Percentiles rank a stretch among this genome's conserved stretches.
phyloP scores from a whole-genome alignment of 2,329 filamentous ascomycete species.

The Xylaria arbuscula region DNA sequence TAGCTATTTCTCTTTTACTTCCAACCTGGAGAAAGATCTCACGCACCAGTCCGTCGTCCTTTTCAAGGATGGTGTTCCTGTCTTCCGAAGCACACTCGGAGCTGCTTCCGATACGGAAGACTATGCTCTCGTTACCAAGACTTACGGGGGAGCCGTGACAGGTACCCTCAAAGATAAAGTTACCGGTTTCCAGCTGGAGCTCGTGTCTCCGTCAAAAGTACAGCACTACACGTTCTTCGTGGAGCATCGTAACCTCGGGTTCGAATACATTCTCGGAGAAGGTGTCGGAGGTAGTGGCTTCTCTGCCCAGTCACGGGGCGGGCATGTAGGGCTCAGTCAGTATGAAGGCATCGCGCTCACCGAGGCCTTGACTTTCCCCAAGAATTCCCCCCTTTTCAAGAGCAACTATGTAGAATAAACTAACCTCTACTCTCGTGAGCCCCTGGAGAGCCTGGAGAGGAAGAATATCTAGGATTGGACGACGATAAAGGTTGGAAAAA shows the following conservation, averaged over 20 bases:
- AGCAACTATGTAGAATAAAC: conserved; percentile 37
- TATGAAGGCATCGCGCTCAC: conserved; percentile 33
- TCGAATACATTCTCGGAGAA: conserved; percentile 39
- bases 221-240: conserved; percentile 31
- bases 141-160: conserved; percentile 35
- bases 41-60: conserved; percentile 29
- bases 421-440: not conserved
- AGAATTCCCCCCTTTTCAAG: conserved; percentile 37
- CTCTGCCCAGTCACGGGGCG: conserved; percentile 31
- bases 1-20: conserved; percentile 27
- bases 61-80: conserved; percentile 27
- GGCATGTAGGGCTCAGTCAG: conserved; percentile 31
- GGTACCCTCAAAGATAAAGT: conserved; percentile 38
- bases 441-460: not conserved
- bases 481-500: not conserved
- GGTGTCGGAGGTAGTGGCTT: conserved; percentile 37
- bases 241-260: conserved; percentile 30
- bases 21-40: conserved; percentile 18
- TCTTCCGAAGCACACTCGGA: conserved; percentile 28
- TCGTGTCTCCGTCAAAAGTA: conserved; percentile 24
- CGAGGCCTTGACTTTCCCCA: conserved; percentile 37
- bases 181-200: conserved; percentile 34
- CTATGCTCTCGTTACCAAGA: conserved; percentile 31
- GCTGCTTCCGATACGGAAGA: conserved; percentile 31
- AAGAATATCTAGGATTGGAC: not conserved